These are phyloP conservation scores for Diversispora eburnea DNA, from an alignment of 192 early-diverging fungal species.

Conservation along the genomic window DNA sequence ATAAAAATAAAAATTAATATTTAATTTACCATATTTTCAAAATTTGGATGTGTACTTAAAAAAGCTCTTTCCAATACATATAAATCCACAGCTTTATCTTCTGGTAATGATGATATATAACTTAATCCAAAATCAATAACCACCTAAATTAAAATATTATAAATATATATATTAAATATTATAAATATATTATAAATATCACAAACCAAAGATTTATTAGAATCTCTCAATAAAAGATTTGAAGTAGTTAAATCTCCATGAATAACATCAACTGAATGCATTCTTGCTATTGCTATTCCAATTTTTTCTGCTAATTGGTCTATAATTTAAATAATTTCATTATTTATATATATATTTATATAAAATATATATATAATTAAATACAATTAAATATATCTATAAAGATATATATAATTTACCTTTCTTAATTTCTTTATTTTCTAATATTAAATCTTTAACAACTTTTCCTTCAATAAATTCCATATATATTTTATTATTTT, in stretches of 20 bases:
- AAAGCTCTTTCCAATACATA: constrained; percentile 97
- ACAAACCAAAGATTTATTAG: constrained; percentile 48
- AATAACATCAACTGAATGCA: constrained; percentile 84
- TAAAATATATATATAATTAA: no score
- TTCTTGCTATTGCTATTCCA: constrained; percentile 64
- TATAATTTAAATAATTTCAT: constrained; percentile 14
- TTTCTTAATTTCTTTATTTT: constrained; percentile 25
- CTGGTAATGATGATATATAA: constrained; percentile 73
- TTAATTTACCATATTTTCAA: constrained; percentile 63
- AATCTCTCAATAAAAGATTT: constrained; percentile 75
- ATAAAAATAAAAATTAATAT: background rate
- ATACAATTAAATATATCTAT: no score
- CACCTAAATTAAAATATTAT: constrained; percentile 35
- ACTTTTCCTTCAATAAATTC: constrained; percentile 80
- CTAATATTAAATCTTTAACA: constrained; percentile 65
- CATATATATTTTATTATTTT: constrained; percentile 78
- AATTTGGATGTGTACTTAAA: constrained; percentile 86
- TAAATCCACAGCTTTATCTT: constrained; percentile 98
- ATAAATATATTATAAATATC: constrained; percentile 3
- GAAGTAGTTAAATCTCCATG: constrained; percentile 98
- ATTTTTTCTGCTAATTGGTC: constrained; percentile 49
- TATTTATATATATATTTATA: no score
- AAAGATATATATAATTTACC: background rate
- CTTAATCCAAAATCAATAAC: constrained; percentile 98
- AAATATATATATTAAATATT: background rate